phyloP scores from a whole-genome alignment of 257 asterid species.

The Solanum acaule region DNA sequence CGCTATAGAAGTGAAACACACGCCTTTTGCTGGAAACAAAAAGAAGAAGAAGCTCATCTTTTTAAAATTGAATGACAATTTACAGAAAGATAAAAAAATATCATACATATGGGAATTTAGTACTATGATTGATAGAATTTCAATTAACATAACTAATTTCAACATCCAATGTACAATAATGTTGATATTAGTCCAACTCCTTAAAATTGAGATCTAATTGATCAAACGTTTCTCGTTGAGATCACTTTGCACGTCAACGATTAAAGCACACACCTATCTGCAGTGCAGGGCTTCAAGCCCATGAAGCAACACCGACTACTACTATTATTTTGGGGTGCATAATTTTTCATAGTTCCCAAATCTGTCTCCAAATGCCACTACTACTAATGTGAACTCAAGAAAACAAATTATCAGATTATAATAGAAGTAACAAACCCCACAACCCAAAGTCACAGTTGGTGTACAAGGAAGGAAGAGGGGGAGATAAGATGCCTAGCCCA shows the following conservation, averaged over 20 bases:
- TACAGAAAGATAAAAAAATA: not conserved
- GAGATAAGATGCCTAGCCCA: not conserved
- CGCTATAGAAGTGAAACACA: not conserved
- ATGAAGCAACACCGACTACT: not conserved
- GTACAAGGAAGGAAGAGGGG: not conserved
- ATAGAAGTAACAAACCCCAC: not conserved
- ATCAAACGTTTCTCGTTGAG: not conserved
- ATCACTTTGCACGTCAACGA: not conserved
- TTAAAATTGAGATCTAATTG: not conserved
- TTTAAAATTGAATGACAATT: not conserved
- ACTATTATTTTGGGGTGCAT: not conserved
- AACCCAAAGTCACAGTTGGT: not conserved
- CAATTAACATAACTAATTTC: not conserved
- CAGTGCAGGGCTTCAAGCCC: not conserved
- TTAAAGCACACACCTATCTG: not conserved
- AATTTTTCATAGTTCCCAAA: not conserved
- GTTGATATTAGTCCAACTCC: not conserved
- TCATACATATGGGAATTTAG: not conserved
- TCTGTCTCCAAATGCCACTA: not conserved
- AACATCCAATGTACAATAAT: not conserved
- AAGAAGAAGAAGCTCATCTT: not conserved
- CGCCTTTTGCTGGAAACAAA: not conserved
- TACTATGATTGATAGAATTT: not conserved
- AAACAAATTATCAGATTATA: not conserved
- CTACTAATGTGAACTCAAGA: not conserved